Evolutionary conservation across 148 eudicot species (phyloP).

Genomic region (Camellia sinensis): DNA sequence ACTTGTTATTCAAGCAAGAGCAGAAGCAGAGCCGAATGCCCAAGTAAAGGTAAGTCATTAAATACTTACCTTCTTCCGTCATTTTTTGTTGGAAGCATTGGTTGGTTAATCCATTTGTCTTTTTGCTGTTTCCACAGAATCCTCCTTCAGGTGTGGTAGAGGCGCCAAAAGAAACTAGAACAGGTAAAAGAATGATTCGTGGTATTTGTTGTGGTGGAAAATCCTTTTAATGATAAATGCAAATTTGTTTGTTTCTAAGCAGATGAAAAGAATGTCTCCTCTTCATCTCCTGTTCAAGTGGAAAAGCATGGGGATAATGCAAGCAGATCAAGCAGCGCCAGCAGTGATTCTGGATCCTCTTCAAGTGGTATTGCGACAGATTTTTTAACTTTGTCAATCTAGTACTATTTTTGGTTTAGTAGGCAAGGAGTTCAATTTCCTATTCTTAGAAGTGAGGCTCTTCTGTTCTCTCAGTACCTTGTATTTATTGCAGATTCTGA

Average conservation of each 20-base stretch:
- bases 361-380: conserved; percentile 51
- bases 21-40: conserved; percentile 32
- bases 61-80: background rate
- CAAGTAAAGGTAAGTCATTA: conserved; percentile 41
- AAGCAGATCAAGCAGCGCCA: conserved; percentile 55
- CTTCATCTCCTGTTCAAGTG: conserved; percentile 40
- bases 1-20: conserved; percentile 30
- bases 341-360: conserved; percentile 73
- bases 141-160: conserved; percentile 29
- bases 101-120: conserved; percentile 7
- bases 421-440: background rate
- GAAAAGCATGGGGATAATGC: conserved; percentile 44
- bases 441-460: background rate
- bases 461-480: conserved; percentile 14
- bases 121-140: conserved; percentile 34
- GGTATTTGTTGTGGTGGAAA: background rate
- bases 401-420: background rate
- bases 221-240: conserved; percentile 2
- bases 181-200: conserved; percentile 36
- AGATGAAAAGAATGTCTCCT: conserved; percentile 42
- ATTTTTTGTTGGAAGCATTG: background rate
- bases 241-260: conserved; percentile 12
- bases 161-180: conserved; percentile 39
- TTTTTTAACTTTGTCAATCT: background rate
- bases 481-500: conserved; percentile 56